phyloP scores from a whole-genome alignment of 345 rosid genomes.

The Rubroshorea leprosula region DNA sequence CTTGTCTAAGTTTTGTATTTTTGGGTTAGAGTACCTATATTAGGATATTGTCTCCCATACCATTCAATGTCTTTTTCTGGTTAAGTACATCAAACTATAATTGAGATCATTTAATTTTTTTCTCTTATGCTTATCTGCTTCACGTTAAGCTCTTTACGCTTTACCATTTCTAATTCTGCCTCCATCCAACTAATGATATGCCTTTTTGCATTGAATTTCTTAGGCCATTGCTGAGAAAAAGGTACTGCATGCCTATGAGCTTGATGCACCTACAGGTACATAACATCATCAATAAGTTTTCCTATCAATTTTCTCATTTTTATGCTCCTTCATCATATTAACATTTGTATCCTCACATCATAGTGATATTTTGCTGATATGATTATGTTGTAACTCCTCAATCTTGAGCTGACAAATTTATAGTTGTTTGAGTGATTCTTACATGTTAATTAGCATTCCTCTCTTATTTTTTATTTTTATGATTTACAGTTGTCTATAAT shows the following conservation, averaged over 20 bases:
- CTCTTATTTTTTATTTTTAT: neutral
- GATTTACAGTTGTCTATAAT: slow-evolving; percentile 8
- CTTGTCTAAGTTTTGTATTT: no score
- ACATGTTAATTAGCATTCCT: neutral
- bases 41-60: neutral
- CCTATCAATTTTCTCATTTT: neutral
- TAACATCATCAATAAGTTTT: slow-evolving; percentile 10
- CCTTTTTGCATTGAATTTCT: slow-evolving; percentile 14
- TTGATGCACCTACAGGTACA: slow-evolving; percentile 54
- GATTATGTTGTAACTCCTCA: slow-evolving; percentile 2
- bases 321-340: neutral
- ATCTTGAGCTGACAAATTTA: slow-evolving; percentile 1
- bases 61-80: neutral
- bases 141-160: slow-evolving; percentile 10
- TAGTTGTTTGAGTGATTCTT: neutral
- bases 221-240: slow-evolving; percentile 32
- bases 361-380: slow-evolving; percentile 3
- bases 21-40: no score
- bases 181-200: slow-evolving; percentile 9
- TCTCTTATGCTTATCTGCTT: neutral
- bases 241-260: slow-evolving; percentile 54
- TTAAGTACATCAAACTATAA: neutral
- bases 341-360: neutral
- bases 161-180: neutral
- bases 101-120: no score